Evolutionary conservation across 768 basidiomycete genomes (phyloP).

Genomic region (Aureoboletus auriporus): DNA sequence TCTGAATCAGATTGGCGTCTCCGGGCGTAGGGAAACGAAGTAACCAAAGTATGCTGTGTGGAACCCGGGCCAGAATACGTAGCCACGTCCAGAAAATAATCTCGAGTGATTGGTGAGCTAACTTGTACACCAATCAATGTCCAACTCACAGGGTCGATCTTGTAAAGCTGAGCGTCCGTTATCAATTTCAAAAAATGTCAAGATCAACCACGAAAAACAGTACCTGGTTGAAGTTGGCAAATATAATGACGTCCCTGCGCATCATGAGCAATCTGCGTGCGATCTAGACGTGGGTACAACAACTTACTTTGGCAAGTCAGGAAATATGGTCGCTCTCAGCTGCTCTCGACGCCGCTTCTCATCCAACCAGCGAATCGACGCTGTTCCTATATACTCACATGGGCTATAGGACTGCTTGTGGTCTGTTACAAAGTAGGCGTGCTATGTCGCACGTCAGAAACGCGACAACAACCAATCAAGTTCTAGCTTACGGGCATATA

Average conservation of each 20-base stretch:
- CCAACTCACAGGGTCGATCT: conserved; percentile 37
- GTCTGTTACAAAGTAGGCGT: conserved; percentile 48
- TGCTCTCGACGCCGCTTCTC: conserved; percentile 37
- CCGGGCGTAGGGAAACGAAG: conserved; percentile 48
- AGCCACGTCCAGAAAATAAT: conserved; percentile 47
- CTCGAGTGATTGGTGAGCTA: conserved; percentile 19
- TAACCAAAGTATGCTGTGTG: conserved; percentile 49
- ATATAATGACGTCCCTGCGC: conserved; percentile 40
- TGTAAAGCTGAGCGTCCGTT: conserved; percentile 36
- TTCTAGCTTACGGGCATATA: conserved; percentile 40
- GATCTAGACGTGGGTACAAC: not conserved
- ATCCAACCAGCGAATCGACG: conserved; percentile 32
- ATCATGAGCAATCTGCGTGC: not conserved
- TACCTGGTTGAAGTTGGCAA: conserved; percentile 54
- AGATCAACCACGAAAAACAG: conserved; percentile 3
- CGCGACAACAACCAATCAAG: not conserved
- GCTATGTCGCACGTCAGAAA: conserved; percentile 24
- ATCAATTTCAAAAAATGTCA: conserved; percentile 6
- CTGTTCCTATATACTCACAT: conserved; percentile 6
- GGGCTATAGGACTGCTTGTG: conserved; percentile 42
- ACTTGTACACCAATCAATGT: not conserved
- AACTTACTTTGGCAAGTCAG: conserved; percentile 39
- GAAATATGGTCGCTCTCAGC: conserved; percentile 39
- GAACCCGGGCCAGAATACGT: conserved; percentile 40
- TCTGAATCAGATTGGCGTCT: conserved; percentile 40